Percentiles rank a stretch among this genome's conserved stretches.
Conservation (phyloP, 140 eudicot genomes). For the Cichorium intybus region DNA sequence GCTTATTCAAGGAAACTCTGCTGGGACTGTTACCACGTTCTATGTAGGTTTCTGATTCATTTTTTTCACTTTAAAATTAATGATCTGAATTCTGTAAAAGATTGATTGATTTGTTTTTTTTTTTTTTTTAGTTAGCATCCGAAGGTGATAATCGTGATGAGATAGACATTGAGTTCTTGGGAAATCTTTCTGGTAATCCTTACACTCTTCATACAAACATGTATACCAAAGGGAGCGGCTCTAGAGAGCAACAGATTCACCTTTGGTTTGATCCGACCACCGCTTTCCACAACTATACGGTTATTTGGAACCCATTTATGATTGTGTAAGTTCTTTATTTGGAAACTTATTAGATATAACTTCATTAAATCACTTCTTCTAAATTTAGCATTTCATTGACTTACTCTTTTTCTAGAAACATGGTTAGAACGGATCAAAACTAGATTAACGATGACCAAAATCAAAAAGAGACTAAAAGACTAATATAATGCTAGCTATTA, state of each 20-base stretch:
- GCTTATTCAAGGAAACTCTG: slow-evolving; percentile 37
- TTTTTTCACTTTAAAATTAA: neutral
- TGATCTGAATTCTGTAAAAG: neutral
- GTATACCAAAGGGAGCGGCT: slow-evolving; percentile 30
- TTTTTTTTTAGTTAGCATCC: slow-evolving; percentile 25
- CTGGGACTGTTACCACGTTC: slow-evolving; percentile 44
- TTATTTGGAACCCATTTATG: slow-evolving; percentile 37
- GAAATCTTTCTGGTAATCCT: slow-evolving; percentile 32
- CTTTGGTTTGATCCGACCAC: slow-evolving; percentile 37
- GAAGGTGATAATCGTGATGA: slow-evolving; percentile 34
- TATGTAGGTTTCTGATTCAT: slow-evolving; percentile 21
- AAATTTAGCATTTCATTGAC: neutral
- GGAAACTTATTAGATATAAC: neutral
- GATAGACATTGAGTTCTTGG: slow-evolving; percentile 38
- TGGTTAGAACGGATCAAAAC: neutral
- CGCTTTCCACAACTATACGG: slow-evolving; percentile 34
- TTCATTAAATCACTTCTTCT: neutral
- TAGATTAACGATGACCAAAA: no score
- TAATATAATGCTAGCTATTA: neutral
- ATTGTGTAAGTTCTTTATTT: slow-evolving; percentile 20
- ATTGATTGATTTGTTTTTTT: neutral
- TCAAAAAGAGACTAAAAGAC: no score
- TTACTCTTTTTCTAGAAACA: neutral
- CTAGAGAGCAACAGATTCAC: slow-evolving; percentile 35
- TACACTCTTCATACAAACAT: slow-evolving; percentile 38